These are phyloP conservation scores for Lasiosphaeria miniovina DNA, from an alignment of 495 filamentous ascomycete genomes.

Conservation along the genomic window DNA sequence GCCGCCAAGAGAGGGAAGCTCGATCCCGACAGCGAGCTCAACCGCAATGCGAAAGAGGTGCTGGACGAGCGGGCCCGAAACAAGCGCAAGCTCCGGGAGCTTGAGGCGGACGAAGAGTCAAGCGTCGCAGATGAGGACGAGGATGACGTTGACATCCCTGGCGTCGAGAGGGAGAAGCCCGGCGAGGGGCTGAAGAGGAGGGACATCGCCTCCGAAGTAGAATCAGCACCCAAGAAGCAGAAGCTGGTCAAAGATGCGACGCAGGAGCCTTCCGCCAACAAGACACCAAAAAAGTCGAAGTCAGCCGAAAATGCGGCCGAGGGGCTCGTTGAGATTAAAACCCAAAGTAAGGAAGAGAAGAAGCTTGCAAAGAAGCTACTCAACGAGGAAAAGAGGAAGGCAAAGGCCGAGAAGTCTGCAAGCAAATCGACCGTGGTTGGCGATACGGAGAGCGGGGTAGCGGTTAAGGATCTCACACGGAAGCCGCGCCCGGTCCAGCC, in stretches of 20 bases:
- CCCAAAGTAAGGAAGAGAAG: conserved; percentile 24
- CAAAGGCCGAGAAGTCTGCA: conserved; percentile 17
- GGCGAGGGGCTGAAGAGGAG: conserved; percentile 51
- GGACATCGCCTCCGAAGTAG: conserved; percentile 36
- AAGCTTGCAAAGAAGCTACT: conserved; percentile 24
- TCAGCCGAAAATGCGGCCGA: not conserved
- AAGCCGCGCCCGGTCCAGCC: conserved; percentile 14
- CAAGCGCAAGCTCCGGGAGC: conserved; percentile 55
- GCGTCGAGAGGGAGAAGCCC: conserved; percentile 53
- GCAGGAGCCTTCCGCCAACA: not conserved
- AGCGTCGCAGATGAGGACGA: conserved; percentile 33
- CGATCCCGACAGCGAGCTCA: conserved; percentile 69
- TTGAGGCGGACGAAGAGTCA: conserved; percentile 28
- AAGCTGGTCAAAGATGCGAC: conserved; percentile 20
- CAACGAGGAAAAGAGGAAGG: conserved; percentile 28
- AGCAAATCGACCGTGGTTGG: conserved; percentile 8
- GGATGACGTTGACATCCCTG: conserved; percentile 35
- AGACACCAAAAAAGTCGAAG: conserved; percentile 1
- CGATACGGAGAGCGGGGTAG: conserved; percentile 6
- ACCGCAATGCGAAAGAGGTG: conserved; percentile 77
- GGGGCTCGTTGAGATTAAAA: not conserved
- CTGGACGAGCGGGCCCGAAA: conserved; percentile 74
- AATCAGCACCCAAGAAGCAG: conserved; percentile 35
- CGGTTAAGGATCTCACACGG: too few species aligned
- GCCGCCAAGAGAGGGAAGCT: conserved; percentile 78